A percentile compares a stretch with the other conserved stretches of the same genome.
Evolutionary conservation across 768 basidiomycete genomes (phyloP).

Genomic region (Suillus cothurnatus): DNA sequence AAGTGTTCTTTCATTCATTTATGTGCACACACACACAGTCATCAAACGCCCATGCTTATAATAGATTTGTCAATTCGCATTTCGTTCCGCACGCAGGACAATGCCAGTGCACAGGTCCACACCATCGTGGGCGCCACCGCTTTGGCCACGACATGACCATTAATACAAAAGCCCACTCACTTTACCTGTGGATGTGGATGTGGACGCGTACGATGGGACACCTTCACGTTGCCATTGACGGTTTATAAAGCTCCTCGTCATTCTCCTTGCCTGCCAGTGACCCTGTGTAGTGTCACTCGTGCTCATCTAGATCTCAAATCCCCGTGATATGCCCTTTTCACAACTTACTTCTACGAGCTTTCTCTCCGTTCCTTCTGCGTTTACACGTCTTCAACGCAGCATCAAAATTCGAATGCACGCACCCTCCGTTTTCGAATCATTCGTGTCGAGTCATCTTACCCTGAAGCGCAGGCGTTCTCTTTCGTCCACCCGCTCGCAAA

Average conservation of each 20-base stretch:
- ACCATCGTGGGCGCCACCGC: slow-evolving; percentile 3
- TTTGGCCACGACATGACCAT: neutral
- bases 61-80: neutral
- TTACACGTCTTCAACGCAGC: neutral
- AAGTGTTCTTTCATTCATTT: slow-evolving; percentile 1
- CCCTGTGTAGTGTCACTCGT: neutral
- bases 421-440: neutral
- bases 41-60: neutral
- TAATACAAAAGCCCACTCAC: neutral
- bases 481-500: neutral
- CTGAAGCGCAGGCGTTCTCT: neutral
- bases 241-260: slow-evolving; percentile 3
- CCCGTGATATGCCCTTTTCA: neutral
- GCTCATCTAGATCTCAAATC: neutral
- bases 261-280: neutral
- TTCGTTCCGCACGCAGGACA: slow-evolving; percentile 3
- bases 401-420: neutral
- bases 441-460: neutral
- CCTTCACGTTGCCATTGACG: neutral
- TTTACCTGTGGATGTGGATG: neutral
- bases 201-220: neutral
- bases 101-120: slow-evolving; percentile 6
- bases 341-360: neutral
- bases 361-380: neutral
- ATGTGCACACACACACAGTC: neutral